These are phyloP conservation scores for Flaveria bidentis DNA, from an alignment of 129 eudicot species.

Conservation along the genomic window DNA sequence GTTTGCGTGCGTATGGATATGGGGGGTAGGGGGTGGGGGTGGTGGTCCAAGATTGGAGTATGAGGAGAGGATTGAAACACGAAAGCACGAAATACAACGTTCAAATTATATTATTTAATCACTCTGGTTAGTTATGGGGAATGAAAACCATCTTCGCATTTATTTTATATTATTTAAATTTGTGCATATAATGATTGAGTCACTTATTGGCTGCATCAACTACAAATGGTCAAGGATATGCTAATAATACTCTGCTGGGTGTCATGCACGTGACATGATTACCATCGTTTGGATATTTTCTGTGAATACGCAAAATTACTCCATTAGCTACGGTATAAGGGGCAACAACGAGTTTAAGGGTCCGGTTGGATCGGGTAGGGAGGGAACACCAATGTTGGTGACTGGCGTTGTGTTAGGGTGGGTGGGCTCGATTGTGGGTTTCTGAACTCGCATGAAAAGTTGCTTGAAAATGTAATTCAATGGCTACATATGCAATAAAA, in stretches of 20 bases:
- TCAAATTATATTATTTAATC: slow-evolving; percentile 35
- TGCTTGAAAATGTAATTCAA: no score
- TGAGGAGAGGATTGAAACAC: slow-evolving; percentile 45
- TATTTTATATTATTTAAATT: slow-evolving; percentile 14
- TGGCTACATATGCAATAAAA: no score
- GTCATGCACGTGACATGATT: slow-evolving; percentile 36
- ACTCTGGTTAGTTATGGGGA: slow-evolving; percentile 36
- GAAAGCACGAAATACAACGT: slow-evolving; percentile 35
- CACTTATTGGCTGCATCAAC: slow-evolving; percentile 21
- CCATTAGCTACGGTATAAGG: neutral
- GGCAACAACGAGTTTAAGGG: no score
- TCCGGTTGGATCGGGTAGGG: no score
- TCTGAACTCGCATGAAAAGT: no score
- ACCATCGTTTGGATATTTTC: neutral
- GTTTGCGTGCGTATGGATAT: neutral
- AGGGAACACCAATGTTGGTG: no score
- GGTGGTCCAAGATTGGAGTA: slow-evolving; percentile 34
- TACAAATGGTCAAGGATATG: slow-evolving; percentile 26
- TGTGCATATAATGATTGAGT: slow-evolving; percentile 27
- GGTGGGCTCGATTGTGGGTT: no score
- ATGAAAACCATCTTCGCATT: slow-evolving; percentile 30
- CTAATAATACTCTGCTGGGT: slow-evolving; percentile 15
- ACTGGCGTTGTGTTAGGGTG: no score
- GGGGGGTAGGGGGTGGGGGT: neutral
- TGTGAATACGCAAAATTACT: neutral